These are phyloP conservation scores for Fusarium acutatum DNA, from an alignment of 2,329 filamentous ascomycete species.

Conservation along the genomic window DNA sequence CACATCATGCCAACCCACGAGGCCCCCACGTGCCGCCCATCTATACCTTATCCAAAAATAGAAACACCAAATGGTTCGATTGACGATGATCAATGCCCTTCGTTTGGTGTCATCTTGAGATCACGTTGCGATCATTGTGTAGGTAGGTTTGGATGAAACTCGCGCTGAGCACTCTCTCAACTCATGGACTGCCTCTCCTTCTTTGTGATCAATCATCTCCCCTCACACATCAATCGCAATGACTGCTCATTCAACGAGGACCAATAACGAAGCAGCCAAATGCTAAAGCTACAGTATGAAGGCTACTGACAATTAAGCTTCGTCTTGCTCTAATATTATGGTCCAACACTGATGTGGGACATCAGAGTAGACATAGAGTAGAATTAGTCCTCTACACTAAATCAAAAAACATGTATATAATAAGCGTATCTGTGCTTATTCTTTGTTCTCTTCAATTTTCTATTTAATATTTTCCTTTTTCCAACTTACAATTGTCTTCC, in stretches of 20 bases:
- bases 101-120: neutral
- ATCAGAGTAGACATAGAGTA: neutral
- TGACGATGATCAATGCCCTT: neutral
- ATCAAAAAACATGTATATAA: too few species aligned
- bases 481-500: too few species aligned
- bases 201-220: rapidly evolving
- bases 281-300: rapidly evolving
- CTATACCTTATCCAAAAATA: neutral
- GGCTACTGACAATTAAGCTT: neutral
- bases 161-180: too few species aligned
- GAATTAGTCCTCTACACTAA: too few species aligned
- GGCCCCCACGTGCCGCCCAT: neutral
- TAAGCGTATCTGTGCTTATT: rapidly evolving
- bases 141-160: too few species aligned
- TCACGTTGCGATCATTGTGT: neutral
- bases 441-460: neutral
- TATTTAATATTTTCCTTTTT: neutral
- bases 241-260: rapidly evolving
- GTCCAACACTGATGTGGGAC: neutral
- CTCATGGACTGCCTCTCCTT: neutral
- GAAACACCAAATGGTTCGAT: neutral
- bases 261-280: rapidly evolving
- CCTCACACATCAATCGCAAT: neutral
- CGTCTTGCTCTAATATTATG: too few species aligned
- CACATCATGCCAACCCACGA: neutral